Evolutionary conservation across 768 basidiomycete species (phyloP).

Genomic region (Lactarius hengduanensis): DNA sequence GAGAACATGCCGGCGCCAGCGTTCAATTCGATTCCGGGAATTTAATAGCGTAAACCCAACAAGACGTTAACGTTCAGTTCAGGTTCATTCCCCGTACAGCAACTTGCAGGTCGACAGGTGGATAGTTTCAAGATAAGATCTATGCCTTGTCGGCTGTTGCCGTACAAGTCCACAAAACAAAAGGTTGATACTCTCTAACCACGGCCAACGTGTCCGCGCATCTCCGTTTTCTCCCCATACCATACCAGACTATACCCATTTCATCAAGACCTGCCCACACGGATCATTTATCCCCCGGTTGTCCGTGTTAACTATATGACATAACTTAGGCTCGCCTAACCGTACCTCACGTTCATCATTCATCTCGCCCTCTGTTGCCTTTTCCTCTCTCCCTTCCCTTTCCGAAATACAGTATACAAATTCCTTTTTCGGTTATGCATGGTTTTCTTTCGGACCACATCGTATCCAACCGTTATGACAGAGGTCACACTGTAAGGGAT

Average conservation of each 20-base stretch:
- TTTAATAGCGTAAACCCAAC: conserved; percentile 28
- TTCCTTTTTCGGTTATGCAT: conserved; percentile 12
- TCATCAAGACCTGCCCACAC: conserved; percentile 23
- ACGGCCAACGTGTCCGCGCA: conserved; percentile 26
- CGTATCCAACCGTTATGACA: conserved; percentile 22
- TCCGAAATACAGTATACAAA: not conserved
- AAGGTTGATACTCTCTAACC: conserved; percentile 19
- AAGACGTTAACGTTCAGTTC: conserved; percentile 18
- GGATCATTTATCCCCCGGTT: conserved; percentile 27
- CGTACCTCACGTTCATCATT: conserved; percentile 26
- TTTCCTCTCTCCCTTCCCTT: conserved; percentile 14
- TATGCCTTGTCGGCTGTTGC: conserved; percentile 16
- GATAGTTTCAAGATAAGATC: conserved; percentile 26
- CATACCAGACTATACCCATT: conserved; percentile 18
- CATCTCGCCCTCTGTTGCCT: conserved; percentile 15
- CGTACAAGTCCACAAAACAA: not conserved
- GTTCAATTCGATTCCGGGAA: conserved; percentile 27
- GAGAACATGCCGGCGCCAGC: conserved; percentile 28
- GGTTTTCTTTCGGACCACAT: conserved; percentile 8
- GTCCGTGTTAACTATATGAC: conserved; percentile 25
- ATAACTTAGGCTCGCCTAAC: conserved; percentile 28
- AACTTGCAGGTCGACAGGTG: not conserved
- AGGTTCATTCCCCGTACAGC: conserved; percentile 23
- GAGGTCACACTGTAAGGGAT: conserved; percentile 22
- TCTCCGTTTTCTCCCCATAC: conserved; percentile 26